These are phyloP conservation scores for Volvox carteri DNA, from an alignment of 163 green algal genomes.

Conservation along the genomic window DNA sequence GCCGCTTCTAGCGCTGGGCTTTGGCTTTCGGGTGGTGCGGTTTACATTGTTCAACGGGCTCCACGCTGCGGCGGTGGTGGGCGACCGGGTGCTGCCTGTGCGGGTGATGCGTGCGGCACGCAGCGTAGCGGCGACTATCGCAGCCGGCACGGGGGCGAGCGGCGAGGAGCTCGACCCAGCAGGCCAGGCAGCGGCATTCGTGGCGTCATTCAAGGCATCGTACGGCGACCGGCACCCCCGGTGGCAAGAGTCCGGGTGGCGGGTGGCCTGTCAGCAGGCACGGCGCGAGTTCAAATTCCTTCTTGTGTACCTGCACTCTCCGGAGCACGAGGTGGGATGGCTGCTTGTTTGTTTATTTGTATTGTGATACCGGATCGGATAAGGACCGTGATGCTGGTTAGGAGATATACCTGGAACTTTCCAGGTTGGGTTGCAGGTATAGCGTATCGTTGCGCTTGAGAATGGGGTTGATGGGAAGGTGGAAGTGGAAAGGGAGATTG, in stretches of 20 bases:
- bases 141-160: not conserved
- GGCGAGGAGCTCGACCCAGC: slow-evolving; percentile 32
- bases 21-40: slow-evolving; percentile 51
- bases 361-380: too few species aligned
- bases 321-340: slow-evolving; percentile 77
- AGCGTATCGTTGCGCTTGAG: too few species aligned
- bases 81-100: slow-evolving; percentile 66
- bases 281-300: slow-evolving; percentile 85
- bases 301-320: slow-evolving; percentile 90
- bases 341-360: not conserved
- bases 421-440: too few species aligned
- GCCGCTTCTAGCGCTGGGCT: slow-evolving; percentile 40
- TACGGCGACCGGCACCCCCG: slow-evolving; percentile 75
- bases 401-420: too few species aligned
- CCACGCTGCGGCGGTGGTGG: slow-evolving; percentile 51
- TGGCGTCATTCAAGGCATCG: slow-evolving; percentile 60
- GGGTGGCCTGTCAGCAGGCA: slow-evolving; percentile 74
- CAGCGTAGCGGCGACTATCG: slow-evolving; percentile 2
- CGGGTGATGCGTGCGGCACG: slow-evolving; percentile 61
- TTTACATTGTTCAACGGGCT: slow-evolving; percentile 46
- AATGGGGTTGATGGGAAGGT: too few species aligned
- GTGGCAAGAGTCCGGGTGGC: slow-evolving; percentile 78
- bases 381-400: too few species aligned
- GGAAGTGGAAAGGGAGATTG: too few species aligned
- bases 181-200: slow-evolving; percentile 64